Conservation (phyloP, 2,329 filamentous ascomycete species). For the Penicillium decumbens region DNA sequence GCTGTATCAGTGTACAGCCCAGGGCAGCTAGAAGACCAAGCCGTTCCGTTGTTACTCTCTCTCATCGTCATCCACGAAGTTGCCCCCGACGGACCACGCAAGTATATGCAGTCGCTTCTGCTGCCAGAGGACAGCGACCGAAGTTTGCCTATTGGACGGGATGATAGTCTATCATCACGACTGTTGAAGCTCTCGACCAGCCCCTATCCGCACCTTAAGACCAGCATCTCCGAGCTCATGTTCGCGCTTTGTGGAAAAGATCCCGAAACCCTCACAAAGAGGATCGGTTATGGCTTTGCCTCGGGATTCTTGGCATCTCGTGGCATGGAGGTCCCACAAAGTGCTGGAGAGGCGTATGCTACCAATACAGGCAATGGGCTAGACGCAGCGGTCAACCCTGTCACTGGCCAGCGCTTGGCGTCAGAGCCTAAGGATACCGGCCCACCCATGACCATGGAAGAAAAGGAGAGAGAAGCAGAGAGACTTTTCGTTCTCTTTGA, state of each 20-base stretch:
- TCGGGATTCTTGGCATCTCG: constrained; percentile 84
- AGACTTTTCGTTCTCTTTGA: constrained; percentile 87
- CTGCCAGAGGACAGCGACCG: constrained; percentile 76
- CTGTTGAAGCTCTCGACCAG: constrained; percentile 75
- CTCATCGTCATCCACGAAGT: constrained; percentile 66
- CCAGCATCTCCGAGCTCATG: constrained; percentile 70
- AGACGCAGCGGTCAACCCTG: constrained; percentile 61
- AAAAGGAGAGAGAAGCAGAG: constrained; percentile 90
- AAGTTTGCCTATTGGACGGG: constrained; percentile 69
- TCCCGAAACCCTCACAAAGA: constrained; percentile 73
- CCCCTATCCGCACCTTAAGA: constrained; percentile 66
- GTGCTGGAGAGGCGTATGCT: constrained; percentile 55
- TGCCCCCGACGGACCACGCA: constrained; percentile 59
- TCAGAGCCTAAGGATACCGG: constrained; percentile 56
- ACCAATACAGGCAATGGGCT: constrained; percentile 21
- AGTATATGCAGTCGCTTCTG: constrained; percentile 61
- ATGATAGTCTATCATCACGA: constrained; percentile 67
- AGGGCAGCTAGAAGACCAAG: constrained; percentile 65
- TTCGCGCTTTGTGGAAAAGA: constrained; percentile 84
- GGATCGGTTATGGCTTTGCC: constrained; percentile 91
- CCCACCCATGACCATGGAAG: constrained; percentile 79
- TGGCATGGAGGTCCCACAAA: constrained; percentile 70
- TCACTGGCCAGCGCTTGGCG: constrained; percentile 78
- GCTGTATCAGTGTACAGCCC: constrained; percentile 62
- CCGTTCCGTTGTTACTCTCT: constrained; percentile 69